Evolutionary conservation across 169 alveolate genomes (phyloP).

Genomic region (Amoebophrya sp.): DNA sequence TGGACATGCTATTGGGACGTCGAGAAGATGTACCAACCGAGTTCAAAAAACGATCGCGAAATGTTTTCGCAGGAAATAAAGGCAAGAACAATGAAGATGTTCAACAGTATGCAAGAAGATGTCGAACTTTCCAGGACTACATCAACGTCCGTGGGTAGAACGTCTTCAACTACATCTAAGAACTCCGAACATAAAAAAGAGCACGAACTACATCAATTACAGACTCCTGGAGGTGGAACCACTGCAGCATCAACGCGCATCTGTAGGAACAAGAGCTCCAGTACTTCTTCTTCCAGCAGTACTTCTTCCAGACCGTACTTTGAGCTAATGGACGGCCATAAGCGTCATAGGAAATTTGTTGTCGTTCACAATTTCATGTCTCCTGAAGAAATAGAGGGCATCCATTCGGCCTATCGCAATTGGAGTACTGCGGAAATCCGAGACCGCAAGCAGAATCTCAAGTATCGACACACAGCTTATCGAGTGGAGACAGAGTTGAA

Average conservation of each 20-base stretch:
- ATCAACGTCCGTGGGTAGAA: neutral
- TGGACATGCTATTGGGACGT: neutral
- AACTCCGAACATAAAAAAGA: too few relatives aligned
- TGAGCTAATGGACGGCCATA: neutral
- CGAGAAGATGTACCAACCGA: neutral
- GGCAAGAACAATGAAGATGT: neutral
- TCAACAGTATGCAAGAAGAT: neutral
- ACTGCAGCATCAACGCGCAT: neutral
- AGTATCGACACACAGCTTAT: constrained; percentile 29
- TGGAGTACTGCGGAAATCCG: neutral
- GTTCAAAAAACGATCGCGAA: neutral
- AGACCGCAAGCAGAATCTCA: constrained; percentile 32
- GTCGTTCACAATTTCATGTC: neutral
- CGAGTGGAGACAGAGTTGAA: constrained; percentile 29
- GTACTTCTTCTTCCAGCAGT: neutral
- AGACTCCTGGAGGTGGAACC: neutral
- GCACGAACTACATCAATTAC: too few relatives aligned
- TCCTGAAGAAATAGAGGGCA: neutral
- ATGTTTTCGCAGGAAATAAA: neutral
- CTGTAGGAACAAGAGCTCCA: neutral
- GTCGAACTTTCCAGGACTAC: neutral
- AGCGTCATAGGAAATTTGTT: neutral
- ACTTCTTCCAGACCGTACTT: neutral
- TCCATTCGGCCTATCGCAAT: neutral
- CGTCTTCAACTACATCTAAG: too few relatives aligned